Base-by-base conservation (phyloP, 1,284 basidiomycete genomes). In the Vanrija sp. region DNA sequence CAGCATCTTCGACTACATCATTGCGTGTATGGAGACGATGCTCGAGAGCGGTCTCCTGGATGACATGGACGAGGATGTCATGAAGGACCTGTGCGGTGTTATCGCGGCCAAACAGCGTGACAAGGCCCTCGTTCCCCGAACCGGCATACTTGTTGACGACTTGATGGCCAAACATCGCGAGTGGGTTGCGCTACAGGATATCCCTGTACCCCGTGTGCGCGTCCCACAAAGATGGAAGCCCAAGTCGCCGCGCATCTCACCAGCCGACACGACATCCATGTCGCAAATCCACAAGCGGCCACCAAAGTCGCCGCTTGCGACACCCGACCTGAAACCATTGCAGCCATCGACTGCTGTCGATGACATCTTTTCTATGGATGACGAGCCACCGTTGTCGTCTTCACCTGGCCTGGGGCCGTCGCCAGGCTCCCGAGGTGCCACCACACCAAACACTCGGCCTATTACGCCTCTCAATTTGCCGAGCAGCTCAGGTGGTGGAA, bases 1-100 rank as follows among this genome's bases (percentile, higher is more conserved):
- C 21, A 83, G 86, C 47, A 80, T 94, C 16, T 89, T 94, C 72
- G 83, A 83, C 43, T 98, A 94, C 75, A 86, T 94, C 64, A 79
- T 84, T 2, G 83, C 84, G 55, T 93, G 91, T 68, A 81, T 97
- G 79, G 96, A 98, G 73, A 86, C 87, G 0, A 82, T 97, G 52
- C 82, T 98, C 21, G 92, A 97, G 71, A 81, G 81, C 28, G 83
- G 84, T 5, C 83, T 92, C 65, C 82, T 98, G 21, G 88, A 89
- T 62, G 76, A 80, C 48, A 82, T 97, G 46, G 81, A 87, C 4
- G 72, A 80, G 21, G 80, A 83, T 29, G 82, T 91, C 29, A 76
- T 96, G 55, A 82, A 82, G 45, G 83, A 86, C 52, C 82, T 98
- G 4, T 81, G 86, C 0, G 68, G 71, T 1, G 88, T 84, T 57